A percentile compares a stretch with the other conserved stretches of the same genome.
Evolutionary conservation across 805 yeast species (phyloP).

Genomic region (Middelhovenomyces tepae): DNA sequence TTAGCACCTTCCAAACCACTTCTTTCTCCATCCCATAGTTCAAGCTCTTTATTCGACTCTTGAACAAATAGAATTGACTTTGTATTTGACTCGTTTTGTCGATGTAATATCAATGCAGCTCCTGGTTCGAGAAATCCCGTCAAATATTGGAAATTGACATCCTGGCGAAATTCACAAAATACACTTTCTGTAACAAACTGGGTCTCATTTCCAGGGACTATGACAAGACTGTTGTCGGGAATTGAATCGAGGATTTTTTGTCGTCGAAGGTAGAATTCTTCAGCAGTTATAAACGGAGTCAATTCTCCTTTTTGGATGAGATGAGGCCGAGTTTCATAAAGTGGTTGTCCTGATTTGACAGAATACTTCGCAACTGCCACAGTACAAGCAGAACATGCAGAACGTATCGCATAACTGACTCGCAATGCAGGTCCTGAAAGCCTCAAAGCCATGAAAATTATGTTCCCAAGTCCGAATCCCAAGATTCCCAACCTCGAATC

Average conservation of each 20-base stretch:
- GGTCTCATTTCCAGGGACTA: conserved; percentile 61
- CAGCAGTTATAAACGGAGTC: conserved; percentile 80
- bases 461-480: no score
- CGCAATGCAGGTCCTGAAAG: no score
- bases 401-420: no score
- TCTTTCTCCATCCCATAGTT: conserved; percentile 92
- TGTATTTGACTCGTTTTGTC: conserved; percentile 36
- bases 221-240: conserved; percentile 58
- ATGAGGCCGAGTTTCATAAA: conserved; percentile 76
- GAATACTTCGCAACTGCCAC: no score
- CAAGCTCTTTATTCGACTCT: conserved; percentile 65
- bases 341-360: conserved; percentile 87
- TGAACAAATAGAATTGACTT: conserved; percentile 77
- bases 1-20: conserved; percentile 78
- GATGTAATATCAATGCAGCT: conserved; percentile 46
- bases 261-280: conserved; percentile 74
- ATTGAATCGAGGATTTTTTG: conserved; percentile 45
- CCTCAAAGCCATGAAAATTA: no score
- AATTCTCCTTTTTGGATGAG: conserved; percentile 65
- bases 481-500: no score
- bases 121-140: conserved; percentile 94
- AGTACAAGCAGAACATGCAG: no score
- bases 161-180: conserved; percentile 86
- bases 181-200: conserved; percentile 86
- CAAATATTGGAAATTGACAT: conserved; percentile 75